Conservation (phyloP, 805 yeast genomes). For the Candida pseudoglaebosa region DNA sequence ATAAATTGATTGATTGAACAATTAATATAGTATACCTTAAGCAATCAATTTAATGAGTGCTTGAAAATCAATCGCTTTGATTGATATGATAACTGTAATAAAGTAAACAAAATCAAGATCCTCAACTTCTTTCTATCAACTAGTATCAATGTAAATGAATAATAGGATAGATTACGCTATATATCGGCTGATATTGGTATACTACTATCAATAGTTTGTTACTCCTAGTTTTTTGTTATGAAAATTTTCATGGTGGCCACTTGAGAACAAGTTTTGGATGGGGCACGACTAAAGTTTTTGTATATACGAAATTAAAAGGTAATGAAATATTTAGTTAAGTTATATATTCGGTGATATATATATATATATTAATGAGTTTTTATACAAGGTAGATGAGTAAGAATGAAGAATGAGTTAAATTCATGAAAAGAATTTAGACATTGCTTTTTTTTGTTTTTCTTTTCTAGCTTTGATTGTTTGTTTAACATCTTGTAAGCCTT, state of each 20-base stretch:
- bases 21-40: conserved; percentile 7
- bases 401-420: not conserved
- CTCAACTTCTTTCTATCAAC: not conserved
- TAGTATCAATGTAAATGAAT: not conserved
- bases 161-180: not conserved
- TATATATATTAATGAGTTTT: conserved; percentile 5
- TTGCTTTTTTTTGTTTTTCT: conserved; percentile 69
- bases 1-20: not conserved
- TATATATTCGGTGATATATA: too few relatives aligned
- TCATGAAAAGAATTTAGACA: conserved; percentile 59
- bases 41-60: conserved; percentile 36
- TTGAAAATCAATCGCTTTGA: conserved; percentile 2
- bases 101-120: not conserved
- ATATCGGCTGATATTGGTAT: conserved; percentile 3
- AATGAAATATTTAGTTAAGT: too few relatives aligned
- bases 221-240: not conserved
- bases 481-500: conserved; percentile 61
- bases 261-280: too few relatives aligned
- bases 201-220: conserved; percentile 1
- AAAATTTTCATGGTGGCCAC: conserved; percentile 7
- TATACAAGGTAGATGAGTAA: too few relatives aligned
- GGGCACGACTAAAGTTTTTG: too few relatives aligned
- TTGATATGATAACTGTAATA: not conserved
- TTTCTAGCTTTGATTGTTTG: conserved; percentile 47
- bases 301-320: too few relatives aligned